These are phyloP conservation scores for Drechslerella coelobrocha DNA, from an alignment of 2,329 filamentous ascomycete species.

Conservation along the genomic window DNA sequence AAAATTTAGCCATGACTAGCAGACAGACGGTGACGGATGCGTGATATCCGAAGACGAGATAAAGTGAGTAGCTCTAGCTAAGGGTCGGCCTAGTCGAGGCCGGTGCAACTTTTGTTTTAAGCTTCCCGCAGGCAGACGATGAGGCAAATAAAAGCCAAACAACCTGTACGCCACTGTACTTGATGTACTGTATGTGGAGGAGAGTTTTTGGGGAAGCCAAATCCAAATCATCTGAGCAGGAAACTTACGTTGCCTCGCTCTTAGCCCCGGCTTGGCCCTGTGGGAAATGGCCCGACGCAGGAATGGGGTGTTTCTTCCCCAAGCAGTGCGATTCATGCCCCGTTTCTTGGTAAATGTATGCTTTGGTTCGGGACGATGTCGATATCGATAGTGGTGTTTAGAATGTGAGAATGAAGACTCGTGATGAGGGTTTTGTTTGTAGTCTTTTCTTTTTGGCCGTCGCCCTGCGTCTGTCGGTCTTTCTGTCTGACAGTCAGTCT, in stretches of 20 bases:
- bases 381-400: background rate
- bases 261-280: conserved; percentile 19
- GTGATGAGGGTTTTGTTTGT: background rate
- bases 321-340: too few species aligned
- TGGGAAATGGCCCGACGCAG: background rate
- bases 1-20: too few species aligned
- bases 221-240: conserved; percentile 27
- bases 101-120: too few species aligned
- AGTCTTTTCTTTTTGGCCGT: background rate
- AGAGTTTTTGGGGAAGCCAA: conserved; percentile 4
- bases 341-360: too few species aligned
- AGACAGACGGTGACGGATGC: too few species aligned
- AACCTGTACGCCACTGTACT: too few species aligned
- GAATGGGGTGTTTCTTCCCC: background rate
- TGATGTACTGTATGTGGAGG: background rate
- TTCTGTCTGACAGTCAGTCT: background rate
- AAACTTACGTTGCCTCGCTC: conserved; percentile 22
- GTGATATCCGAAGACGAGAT: too few species aligned
- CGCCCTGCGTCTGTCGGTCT: background rate
- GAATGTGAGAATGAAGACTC: background rate
- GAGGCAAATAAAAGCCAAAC: background rate
- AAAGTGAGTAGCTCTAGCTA: too few species aligned
- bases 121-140: background rate
- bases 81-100: too few species aligned
- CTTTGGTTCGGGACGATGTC: background rate